Conservation (phyloP, 441 rosid genomes). For the Pelargonium myrrhifolium region DNA sequence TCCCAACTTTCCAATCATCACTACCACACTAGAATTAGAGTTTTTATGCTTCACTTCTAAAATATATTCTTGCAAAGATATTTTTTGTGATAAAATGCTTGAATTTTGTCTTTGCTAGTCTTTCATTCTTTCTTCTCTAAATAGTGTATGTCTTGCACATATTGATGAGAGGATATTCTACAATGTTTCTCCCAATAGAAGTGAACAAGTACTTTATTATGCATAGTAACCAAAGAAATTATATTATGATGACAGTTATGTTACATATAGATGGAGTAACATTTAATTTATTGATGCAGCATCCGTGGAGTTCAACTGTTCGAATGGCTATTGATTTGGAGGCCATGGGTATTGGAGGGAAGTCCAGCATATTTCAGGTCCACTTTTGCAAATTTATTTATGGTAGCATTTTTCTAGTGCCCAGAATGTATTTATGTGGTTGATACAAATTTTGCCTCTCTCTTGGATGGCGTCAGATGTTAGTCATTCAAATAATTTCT, state of each 20-base stretch:
- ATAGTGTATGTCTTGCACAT: conserved; percentile 1
- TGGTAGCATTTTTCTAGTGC: not conserved
- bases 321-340: conserved; percentile 83
- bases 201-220: conserved; percentile 6
- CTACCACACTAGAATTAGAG: not conserved
- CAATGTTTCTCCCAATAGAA: conserved; percentile 5
- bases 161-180: conserved; percentile 12
- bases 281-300: conserved; percentile 43
- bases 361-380: conserved; percentile 86
- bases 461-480: not conserved
- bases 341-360: conserved; percentile 96
- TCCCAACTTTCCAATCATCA: not conserved
- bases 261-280: conserved; percentile 13
- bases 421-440: not conserved
- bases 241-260: not conserved
- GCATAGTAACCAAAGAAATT: not conserved
- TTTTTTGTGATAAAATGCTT: not conserved
- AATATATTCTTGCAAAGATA: not conserved
- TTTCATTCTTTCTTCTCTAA: not conserved
- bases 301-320: conserved; percentile 79
- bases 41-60: not conserved
- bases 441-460: not conserved
- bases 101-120: not conserved
- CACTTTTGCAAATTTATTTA: conserved; percentile 12
- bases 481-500: not conserved